Conservation (phyloP, 2,329 filamentous ascomycete species). For the Macrophomina tecta region DNA sequence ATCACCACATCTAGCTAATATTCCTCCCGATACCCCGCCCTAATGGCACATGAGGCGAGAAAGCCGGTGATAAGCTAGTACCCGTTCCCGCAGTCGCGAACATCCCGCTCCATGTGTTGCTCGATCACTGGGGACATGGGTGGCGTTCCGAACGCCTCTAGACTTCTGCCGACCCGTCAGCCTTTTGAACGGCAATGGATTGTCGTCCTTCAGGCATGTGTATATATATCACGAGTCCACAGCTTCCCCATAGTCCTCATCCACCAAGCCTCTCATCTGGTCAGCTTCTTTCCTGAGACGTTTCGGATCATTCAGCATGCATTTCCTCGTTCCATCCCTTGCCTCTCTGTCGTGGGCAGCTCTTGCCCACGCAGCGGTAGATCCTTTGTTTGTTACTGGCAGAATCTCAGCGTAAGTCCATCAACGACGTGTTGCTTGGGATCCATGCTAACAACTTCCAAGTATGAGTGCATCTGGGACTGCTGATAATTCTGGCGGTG, state of each 20-base stretch:
- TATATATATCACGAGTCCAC: neutral
- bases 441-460: neutral
- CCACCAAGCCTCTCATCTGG: neutral
- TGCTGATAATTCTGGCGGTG: constrained; percentile 53
- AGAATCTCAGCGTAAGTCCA: too few relatives aligned
- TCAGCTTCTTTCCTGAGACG: neutral
- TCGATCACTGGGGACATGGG: neutral
- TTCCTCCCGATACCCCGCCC: neutral
- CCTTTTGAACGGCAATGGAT: neutral
- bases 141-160: constrained; percentile 6
- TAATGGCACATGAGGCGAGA: neutral
- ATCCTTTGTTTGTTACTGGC: constrained; percentile 38
- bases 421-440: too few relatives aligned
- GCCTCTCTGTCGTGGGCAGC: neutral
- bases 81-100: neutral
- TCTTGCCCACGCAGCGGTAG: neutral
- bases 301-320: neutral
- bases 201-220: neutral
- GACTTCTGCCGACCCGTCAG: neutral
- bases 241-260: neutral
- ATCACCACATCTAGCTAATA: neutral
- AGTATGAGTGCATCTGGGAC: constrained; percentile 28
- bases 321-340: neutral
- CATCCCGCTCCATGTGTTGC: neutral
- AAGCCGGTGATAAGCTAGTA: neutral